Percentiles rank a stretch among this genome's conserved stretches.
Conservation (phyloP, 495 filamentous ascomycete species). For the Corynascus novoguineensis region DNA sequence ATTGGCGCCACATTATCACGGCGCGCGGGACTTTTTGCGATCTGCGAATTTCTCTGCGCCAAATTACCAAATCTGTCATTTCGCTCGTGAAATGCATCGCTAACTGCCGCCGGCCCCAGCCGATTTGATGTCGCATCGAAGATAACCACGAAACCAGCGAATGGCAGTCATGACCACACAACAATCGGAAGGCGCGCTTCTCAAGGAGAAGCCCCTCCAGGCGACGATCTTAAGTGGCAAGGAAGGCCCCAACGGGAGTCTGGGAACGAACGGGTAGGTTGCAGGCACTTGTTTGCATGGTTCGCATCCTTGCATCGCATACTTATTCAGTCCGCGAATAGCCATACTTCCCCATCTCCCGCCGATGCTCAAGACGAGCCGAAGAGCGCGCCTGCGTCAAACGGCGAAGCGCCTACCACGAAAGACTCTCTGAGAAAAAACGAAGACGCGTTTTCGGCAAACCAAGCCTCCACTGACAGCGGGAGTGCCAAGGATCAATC, state of each 20-base stretch:
- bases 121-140: conserved; percentile 32
- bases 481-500: not conserved
- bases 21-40: not conserved
- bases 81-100: conserved; percentile 13
- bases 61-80: not conserved
- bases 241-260: conserved; percentile 29
- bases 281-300: not conserved
- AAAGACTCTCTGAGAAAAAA: conserved; percentile 11
- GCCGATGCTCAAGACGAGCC: conserved; percentile 2
- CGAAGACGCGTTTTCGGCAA: conserved; percentile 25
- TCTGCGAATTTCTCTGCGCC: not conserved
- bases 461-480: conserved; percentile 12
- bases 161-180: conserved; percentile 55
- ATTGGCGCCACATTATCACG: not conserved
- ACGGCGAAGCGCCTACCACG: not conserved
- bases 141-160: conserved; percentile 25
- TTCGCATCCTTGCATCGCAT: not conserved
- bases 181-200: conserved; percentile 39
- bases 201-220: conserved; percentile 45
- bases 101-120: conserved; percentile 5
- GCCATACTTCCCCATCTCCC: conserved; percentile 14
- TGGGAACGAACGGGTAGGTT: conserved; percentile 32
- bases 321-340: conserved; percentile 6
- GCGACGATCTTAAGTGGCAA: conserved; percentile 42
- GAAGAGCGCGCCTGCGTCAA: not conserved